Evolutionary conservation across 2,329 filamentous ascomycete species (phyloP), one percentile per base, ranked within the genome.

Genomic region (Drechslerella coelobrocha): DNA sequence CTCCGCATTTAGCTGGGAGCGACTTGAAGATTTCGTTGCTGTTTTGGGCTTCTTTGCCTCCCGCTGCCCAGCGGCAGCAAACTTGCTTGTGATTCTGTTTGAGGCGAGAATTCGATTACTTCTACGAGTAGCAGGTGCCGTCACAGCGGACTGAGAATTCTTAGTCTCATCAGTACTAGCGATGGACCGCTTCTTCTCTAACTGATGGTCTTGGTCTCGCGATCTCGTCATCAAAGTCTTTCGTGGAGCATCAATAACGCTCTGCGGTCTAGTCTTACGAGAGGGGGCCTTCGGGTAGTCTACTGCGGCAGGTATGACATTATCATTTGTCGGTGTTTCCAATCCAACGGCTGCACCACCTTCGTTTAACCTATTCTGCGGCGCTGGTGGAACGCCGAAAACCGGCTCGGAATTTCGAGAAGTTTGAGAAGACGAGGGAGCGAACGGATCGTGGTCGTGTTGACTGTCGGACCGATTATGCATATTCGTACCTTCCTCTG

Each of bases 301-400:
- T 47, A 60, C 72, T 72, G 72, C 63, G 62, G 72, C 19, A 68
- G 73, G 57, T 59, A 73, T 50, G 61, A 65, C 47, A 52, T 50
- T 57, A 66, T 73, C 53, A 68, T 57, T 61, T 80, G 79, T 81
- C 1, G 83, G 82, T 10, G 82, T 84, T 61, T 84, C 82, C 72
- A 79, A 77, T 31, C 80, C 78, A 7, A 66, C 41, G 29, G 52
- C 59, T 37, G 61, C 60, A n/a, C 69, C 68, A 66, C 78, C 81
- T 66, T 81, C 81, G 61, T 82, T 83, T 26, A 81, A 72, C 68
- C 79, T 79, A 50, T 75, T 76, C 41, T 75, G 75, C 41, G 75
- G 75, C 23, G 74, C 74, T 2, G 73, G 72, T 2, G 52, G 75
- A 2, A 72, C 57, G n/a, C 85, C 83, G 66, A 86, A 84, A 60